A percentile compares a stretch with the other conserved stretches of the same genome.
Conservation (phyloP, 2,329 filamentous ascomycete species). For the Knufia fluminis region DNA sequence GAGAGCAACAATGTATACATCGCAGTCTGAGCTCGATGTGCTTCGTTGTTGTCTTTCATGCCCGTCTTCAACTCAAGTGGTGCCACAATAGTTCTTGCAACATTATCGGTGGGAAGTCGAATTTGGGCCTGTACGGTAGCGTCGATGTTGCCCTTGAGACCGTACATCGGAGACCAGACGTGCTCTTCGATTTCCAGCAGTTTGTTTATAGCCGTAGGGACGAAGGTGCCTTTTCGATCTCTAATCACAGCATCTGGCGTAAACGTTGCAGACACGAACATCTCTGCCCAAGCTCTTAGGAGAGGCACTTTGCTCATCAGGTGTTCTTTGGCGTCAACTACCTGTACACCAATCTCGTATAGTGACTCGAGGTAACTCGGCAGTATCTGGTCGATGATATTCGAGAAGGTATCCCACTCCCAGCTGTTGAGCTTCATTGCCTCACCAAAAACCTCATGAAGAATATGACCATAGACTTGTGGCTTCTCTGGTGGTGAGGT, state of each 20-base stretch:
- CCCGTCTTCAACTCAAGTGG: conserved; percentile 96
- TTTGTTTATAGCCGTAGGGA: conserved; percentile 80
- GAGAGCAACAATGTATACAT: conserved; percentile 87
- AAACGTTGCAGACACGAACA: conserved; percentile 66
- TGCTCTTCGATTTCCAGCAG: conserved; percentile 95
- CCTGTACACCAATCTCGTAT: conserved; percentile 72
- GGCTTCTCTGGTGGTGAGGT: conserved; percentile 70
- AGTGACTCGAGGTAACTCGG: conserved; percentile 76
- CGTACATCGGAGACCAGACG: conserved; percentile 96
- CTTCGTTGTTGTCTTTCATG: conserved; percentile 64
- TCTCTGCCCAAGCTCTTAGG: conserved; percentile 69
- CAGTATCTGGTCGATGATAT: conserved; percentile 60
- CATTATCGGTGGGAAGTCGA: conserved; percentile 52
- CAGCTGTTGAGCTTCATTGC: conserved; percentile 76
- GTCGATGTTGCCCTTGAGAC: conserved; percentile 94
- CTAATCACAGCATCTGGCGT: conserved; percentile 64
- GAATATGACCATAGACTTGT: conserved; percentile 82
- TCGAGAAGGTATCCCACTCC: conserved; percentile 58
- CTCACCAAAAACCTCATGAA: conserved; percentile 93
- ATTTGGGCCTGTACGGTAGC: conserved; percentile 87
- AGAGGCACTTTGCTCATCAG: conserved; percentile 74
- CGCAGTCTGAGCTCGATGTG: conserved; percentile 86
- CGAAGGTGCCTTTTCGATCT: conserved; percentile 66
- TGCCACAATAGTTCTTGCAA: conserved; percentile 63
- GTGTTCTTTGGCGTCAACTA: conserved; percentile 65